Conservation (phyloP, 306 rosid species). For the Rosa multiflora region DNA sequence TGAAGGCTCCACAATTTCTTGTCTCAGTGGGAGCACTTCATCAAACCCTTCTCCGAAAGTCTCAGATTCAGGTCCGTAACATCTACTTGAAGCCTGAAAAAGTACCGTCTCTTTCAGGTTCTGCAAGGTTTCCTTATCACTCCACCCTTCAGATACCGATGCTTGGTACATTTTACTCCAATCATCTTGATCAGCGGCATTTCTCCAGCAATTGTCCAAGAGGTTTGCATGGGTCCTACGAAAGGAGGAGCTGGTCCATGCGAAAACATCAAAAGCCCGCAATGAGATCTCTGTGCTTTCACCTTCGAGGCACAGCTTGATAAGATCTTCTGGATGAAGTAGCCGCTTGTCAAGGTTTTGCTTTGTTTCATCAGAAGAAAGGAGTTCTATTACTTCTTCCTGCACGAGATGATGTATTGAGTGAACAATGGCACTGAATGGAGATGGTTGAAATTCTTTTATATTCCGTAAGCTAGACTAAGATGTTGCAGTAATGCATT, state of each 20-base stretch:
- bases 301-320: slow-evolving; percentile 67
- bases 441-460: neutral
- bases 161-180: slow-evolving; percentile 68
- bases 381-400: slow-evolving; percentile 65
- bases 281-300: slow-evolving; percentile 52
- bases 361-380: slow-evolving; percentile 42
- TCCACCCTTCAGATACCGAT: slow-evolving; percentile 72
- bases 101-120: slow-evolving; percentile 55
- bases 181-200: slow-evolving; percentile 70
- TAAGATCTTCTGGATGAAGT: slow-evolving; percentile 77
- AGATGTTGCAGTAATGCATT: neutral
- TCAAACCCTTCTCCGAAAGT: slow-evolving; percentile 81
- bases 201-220: slow-evolving; percentile 90
- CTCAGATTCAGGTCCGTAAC: slow-evolving; percentile 68
- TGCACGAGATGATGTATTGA: slow-evolving; percentile 37
- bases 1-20: slow-evolving; percentile 50
- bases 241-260: slow-evolving; percentile 88
- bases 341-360: slow-evolving; percentile 52
- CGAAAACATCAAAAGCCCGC: slow-evolving; percentile 71
- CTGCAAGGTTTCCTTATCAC: slow-evolving; percentile 68
- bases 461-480: neutral
- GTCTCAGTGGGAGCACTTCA: slow-evolving; percentile 66
- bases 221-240: slow-evolving; percentile 60
- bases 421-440: neutral
- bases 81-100: slow-evolving; percentile 77